Percentiles rank a stretch among this genome's conserved stretches.
These are phyloP conservation scores for Penicillium goetzii DNA, from an alignment of 495 filamentous ascomycete species.

Conservation along the genomic window DNA sequence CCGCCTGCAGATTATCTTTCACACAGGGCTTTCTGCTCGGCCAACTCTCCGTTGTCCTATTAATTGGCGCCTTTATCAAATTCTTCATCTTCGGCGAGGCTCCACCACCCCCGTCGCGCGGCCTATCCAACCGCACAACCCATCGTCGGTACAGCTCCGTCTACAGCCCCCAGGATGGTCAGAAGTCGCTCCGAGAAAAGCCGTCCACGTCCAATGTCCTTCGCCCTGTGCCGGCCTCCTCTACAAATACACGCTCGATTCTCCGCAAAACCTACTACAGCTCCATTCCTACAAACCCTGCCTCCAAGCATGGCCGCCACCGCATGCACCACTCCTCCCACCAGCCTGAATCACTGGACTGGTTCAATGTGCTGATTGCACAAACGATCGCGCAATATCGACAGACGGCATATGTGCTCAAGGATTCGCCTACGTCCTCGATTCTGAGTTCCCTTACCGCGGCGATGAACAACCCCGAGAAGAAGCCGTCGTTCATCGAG, in stretches of 20 bases:
- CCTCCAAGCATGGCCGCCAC: conserved; percentile 49
- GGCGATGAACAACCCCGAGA: conserved; percentile 75
- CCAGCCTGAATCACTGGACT: conserved; percentile 97
- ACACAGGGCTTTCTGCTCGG: conserved; percentile 86
- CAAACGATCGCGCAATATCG: conserved; percentile 97
- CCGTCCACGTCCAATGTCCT: conserved; percentile 75
- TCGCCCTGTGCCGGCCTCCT: conserved; percentile 57
- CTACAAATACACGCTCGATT: conserved; percentile 83
- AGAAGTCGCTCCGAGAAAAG: conserved; percentile 66
- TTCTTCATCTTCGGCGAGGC: conserved; percentile 99
- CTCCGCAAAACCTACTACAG: conserved; percentile 98
- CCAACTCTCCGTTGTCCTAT: conserved; percentile 85
- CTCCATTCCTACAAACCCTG: conserved; percentile 59
- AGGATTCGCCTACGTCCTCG: conserved; percentile 68
- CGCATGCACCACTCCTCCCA: conserved; percentile 68
- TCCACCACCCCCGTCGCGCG: conserved; percentile 77
- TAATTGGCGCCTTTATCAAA: conserved; percentile 95
- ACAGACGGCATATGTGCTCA: conserved; percentile 79
- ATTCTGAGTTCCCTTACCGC: conserved; percentile 93
- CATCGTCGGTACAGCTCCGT: conserved; percentile 65
- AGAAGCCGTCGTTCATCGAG: conserved; percentile 88
- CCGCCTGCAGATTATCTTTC: conserved; percentile 25
- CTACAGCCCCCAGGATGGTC: conserved; percentile 42
- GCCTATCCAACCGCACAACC: conserved; percentile 68
- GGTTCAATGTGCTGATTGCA: conserved; percentile 98